Conservation (phyloP, 768 basidiomycete species). For the Dacryopinax spathularia region DNA sequence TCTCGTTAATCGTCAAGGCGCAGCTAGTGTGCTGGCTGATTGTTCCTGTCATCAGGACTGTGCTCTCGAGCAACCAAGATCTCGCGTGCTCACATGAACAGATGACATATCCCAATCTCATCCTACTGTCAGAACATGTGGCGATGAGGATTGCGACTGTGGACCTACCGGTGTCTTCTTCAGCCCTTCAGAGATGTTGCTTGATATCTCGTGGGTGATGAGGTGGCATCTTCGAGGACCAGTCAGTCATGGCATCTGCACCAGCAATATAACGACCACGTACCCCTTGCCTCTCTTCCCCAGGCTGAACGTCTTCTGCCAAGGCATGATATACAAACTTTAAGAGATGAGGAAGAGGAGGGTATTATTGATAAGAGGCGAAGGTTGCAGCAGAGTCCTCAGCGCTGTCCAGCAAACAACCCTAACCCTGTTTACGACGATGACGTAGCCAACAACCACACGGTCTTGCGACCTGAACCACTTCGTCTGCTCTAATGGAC, state of each 20-base stretch:
- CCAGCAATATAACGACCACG: neutral
- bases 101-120: conserved; percentile 73
- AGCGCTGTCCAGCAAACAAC: too few species aligned
- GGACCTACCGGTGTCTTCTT: conserved; percentile 43
- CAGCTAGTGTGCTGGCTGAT: conserved; percentile 64
- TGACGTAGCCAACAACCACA: too few species aligned
- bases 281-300: conserved; percentile 38
- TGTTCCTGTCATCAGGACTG: conserved; percentile 1
- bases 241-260: too few species aligned
- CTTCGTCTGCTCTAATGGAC: too few species aligned
- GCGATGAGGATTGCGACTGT: neutral
- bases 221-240: conserved; percentile 45
- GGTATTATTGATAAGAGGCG: too few species aligned
- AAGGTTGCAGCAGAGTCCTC: too few species aligned
- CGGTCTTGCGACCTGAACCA: too few species aligned
- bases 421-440: too few species aligned
- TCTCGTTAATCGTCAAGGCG: conserved; percentile 76
- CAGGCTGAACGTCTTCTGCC: conserved; percentile 75
- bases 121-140: neutral
- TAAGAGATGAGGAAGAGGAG: too few species aligned
- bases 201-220: conserved; percentile 59
- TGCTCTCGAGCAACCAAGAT: neutral
- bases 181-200: conserved; percentile 55
- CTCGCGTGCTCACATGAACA: conserved; percentile 56
- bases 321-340: conserved; percentile 47